These are phyloP conservation scores for Candida sonorensis DNA, from an alignment of 805 yeast species.

Conservation along the genomic window DNA sequence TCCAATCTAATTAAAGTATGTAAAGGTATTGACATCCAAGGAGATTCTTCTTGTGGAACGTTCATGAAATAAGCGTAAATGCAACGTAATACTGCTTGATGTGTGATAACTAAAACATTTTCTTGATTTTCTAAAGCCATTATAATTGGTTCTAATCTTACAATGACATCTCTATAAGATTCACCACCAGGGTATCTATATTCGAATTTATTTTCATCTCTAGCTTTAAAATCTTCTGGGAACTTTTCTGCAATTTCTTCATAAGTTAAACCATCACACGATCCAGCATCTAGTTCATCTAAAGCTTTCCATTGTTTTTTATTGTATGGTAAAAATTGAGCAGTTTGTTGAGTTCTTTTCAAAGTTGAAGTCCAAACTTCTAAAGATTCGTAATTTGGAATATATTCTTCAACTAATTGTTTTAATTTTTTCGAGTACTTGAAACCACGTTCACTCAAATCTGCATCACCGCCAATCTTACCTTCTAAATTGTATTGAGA, in stretches of 20 bases:
- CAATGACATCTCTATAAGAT: constrained; percentile 90
- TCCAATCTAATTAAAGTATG: constrained; percentile 92
- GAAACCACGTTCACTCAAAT: constrained; percentile 76
- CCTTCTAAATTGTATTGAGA: constrained; percentile 88
- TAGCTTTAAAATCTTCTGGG: constrained; percentile 92
- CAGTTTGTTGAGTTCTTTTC: constrained; percentile 88
- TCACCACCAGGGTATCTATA: constrained; percentile 97
- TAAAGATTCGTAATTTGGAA: constrained; percentile 55
- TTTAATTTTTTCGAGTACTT: constrained; percentile 80
- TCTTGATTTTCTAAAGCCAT: constrained; percentile 98
- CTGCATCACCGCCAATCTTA: constrained; percentile 93
- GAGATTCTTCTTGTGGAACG: constrained; percentile 94
- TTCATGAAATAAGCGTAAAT: constrained; percentile 98
- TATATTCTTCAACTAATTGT: constrained; percentile 58
- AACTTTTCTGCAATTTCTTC: constrained; percentile 79
- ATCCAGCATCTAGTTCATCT: constrained; percentile 96
- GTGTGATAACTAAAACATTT: constrained; percentile 90
- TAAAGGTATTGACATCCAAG: constrained; percentile 98
- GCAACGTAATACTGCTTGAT: constrained; percentile 95
- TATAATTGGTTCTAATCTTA: constrained; percentile 91
- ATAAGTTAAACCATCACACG: constrained; percentile 94
- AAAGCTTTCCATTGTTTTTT: constrained; percentile 93
- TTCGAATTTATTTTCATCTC: constrained; percentile 94
- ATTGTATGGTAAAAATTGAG: constrained; percentile 71
- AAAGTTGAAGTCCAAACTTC: constrained; percentile 96